Percentiles rank a stretch among this genome's conserved stretches.
Conservation (phyloP, 2,329 filamentous ascomycete genomes). For the Leptographium lundbergii region DNA sequence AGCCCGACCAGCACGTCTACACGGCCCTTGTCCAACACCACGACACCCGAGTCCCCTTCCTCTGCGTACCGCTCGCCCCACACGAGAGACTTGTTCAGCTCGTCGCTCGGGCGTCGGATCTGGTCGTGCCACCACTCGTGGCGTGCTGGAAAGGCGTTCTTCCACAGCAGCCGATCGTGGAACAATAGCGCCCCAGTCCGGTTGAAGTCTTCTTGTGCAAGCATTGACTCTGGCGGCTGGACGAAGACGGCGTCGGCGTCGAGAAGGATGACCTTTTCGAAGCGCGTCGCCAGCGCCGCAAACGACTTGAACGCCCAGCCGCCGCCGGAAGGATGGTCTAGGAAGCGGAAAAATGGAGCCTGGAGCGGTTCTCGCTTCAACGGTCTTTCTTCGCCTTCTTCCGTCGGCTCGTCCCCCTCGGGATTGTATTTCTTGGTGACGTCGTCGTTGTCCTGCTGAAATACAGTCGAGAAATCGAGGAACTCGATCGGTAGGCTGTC, state of each 20-base stretch:
- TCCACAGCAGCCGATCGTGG: constrained; percentile 4
- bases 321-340: background rate
- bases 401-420: background rate
- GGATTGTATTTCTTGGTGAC: background rate
- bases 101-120: constrained; percentile 4
- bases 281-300: constrained; percentile 3
- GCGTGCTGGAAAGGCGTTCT: background rate
- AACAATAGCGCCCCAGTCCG: background rate
- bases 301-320: constrained; percentile 4
- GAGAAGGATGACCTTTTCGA: constrained; percentile 3
- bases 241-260: constrained; percentile 5
- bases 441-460: background rate
- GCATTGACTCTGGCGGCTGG: constrained; percentile 3
- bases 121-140: constrained; percentile 3
- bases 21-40: constrained; percentile 3
- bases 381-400: background rate
- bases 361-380: background rate
- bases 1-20: background rate
- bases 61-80: constrained; percentile 1
- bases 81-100: background rate
- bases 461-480: background rate
- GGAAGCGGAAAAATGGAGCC: background rate
- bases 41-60: constrained; percentile 2
- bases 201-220: background rate
- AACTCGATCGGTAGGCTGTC: background rate